Evolutionary conservation across 192 early-diverging fungal genomes (phyloP), one percentile per base, ranked within the genome.

Genomic region (Helicostylum pulchrum): DNA sequence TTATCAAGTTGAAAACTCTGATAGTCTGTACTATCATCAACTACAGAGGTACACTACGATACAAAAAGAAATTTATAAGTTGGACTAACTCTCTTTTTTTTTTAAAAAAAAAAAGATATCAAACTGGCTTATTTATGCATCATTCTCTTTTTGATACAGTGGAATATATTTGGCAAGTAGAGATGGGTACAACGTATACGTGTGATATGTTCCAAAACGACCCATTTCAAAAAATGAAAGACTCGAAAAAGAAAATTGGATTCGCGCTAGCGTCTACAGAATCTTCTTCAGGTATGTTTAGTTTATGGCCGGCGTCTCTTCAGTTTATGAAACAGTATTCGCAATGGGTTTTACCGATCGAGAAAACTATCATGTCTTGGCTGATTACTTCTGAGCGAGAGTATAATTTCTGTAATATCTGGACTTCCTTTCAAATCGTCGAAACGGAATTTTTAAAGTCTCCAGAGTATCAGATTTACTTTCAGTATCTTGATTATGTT

Each of bases 391-490:
- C 73, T 50, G 68, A 70, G 31, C 56, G 75, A 60, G 62, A 67
- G 11, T 84, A 87, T 62, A 87, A 85, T 65, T 72, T 70, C 1
- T 91, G 86, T 68, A 84, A 87, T 59, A 87, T 88, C 51, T 90
- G 90, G 90, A 84, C 85, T 39, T 93, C 93, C 53, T 94, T 95
- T 80, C 93, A 94, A 70, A 92, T 95, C 47, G 86, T 81, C 21
- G 75, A 87, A 49, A 61, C 91, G 62, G 76, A 85, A 9, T 85
- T 93, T 57, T 87, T 85, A 57, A 76, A 86, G 39, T 87, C 81
- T 62, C 56, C 78, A 15, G 76, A 75, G 0, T 93, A 94, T 73
- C 71, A 75, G 32, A 75, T 77, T 31, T 92, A 79, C 50, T 90
- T 90, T 71, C 77, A 89, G 8, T 80, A 83, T 52, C 72, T 96